Conservation (phyloP, 2,329 filamentous ascomycete species). For the Helotiales sp. region DNA sequence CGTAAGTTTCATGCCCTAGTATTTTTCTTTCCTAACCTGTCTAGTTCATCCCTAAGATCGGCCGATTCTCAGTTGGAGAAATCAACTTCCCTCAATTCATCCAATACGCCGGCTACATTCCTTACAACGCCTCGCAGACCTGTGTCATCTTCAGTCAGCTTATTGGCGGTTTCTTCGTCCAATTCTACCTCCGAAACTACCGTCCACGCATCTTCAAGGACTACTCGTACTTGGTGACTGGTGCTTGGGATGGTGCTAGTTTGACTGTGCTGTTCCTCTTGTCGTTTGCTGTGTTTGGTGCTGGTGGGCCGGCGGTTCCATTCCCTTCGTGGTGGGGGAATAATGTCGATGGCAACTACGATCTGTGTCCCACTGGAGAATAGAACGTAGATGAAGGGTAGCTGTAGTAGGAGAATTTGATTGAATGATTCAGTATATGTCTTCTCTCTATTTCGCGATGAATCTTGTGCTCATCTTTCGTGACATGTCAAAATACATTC, state of each 20-base stretch:
- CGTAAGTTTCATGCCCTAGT: conserved; percentile 40
- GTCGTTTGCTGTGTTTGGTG: conserved; percentile 52
- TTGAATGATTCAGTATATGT: too few species aligned
- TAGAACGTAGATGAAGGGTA: too few species aligned
- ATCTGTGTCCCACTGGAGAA: too few species aligned
- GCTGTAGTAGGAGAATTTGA: too few species aligned
- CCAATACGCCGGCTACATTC: conserved; percentile 59
- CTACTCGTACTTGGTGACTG: conserved; percentile 50
- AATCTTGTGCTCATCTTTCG: too few species aligned
- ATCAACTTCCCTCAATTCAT: conserved; percentile 60
- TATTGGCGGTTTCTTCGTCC: conserved; percentile 50
- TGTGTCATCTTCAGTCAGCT: conserved; percentile 57
- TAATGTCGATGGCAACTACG: conserved; percentile 37
- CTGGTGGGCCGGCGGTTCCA: conserved; percentile 44
- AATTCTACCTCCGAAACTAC: conserved; percentile 48
- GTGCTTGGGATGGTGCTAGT: conserved; percentile 48
- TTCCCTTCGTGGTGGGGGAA: conserved; percentile 49
- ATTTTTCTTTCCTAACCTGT: conserved; percentile 5
- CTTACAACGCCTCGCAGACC: conserved; percentile 60
- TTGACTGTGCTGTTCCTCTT: conserved; percentile 49
- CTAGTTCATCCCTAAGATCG: conserved; percentile 54
- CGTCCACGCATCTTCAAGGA: conserved; percentile 47
- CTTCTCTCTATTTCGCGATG: too few species aligned
- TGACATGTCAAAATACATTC: too few species aligned
- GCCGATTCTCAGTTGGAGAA: conserved; percentile 48